Evolutionary conservation across 2,329 filamentous ascomycete genomes (phyloP).

Genomic region (Trichoderma atroviride): DNA sequence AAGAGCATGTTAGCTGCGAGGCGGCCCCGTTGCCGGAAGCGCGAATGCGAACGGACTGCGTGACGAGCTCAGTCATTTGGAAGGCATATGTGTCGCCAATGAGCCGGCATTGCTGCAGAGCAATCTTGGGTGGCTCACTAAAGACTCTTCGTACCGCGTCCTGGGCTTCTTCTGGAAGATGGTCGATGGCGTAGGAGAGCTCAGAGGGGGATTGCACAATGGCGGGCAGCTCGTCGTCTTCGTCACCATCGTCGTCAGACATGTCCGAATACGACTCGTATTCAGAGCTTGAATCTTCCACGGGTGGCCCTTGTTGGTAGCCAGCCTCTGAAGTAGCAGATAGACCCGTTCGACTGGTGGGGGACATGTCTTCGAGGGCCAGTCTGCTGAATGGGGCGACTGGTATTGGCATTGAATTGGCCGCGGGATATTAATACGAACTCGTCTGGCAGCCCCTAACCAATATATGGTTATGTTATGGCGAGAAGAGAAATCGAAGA

Average conservation of each 20-base stretch:
- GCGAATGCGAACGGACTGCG: constrained; percentile 55
- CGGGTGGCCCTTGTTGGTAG: constrained; percentile 8
- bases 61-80: constrained; percentile 57
- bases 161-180: constrained; percentile 43
- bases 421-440: neutral
- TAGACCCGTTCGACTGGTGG: constrained; percentile 30
- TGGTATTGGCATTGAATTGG: constrained; percentile 35
- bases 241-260: constrained; percentile 41
- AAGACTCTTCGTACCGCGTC: constrained; percentile 49
- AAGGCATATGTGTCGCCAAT: constrained; percentile 56
- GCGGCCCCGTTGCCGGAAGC: constrained; percentile 44
- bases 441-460: neutral
- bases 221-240: constrained; percentile 37
- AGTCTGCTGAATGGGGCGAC: constrained; percentile 36
- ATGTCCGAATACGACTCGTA: constrained; percentile 35
- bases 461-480: neutral
- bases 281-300: constrained; percentile 36
- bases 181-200: constrained; percentile 46
- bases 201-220: constrained; percentile 45
- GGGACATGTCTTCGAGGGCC: constrained; percentile 38
- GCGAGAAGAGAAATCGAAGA: neutral
- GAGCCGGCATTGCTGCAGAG: constrained; percentile 53
- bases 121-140: constrained; percentile 52
- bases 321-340: constrained; percentile 24
- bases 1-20: constrained; percentile 52